Evolutionary conservation across 257 asterid species (phyloP).

Genomic region (Linaria vulgaris): DNA sequence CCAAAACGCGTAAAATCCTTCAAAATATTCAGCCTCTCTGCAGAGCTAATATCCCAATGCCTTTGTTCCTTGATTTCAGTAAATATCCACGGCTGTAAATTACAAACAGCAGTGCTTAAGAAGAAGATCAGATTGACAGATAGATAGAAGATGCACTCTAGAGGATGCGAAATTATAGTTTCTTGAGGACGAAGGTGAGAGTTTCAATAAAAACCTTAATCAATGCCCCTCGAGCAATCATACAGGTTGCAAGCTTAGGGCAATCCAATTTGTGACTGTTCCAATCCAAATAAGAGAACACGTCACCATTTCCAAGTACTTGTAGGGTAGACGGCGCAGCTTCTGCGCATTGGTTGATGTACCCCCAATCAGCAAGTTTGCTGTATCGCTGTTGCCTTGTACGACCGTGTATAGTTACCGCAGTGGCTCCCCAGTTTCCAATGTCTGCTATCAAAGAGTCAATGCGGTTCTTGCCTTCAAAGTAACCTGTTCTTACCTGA

Average conservation of each 20-base stretch:
- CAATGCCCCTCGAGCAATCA: slow-evolving; percentile 94
- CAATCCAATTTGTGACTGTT: slow-evolving; percentile 66
- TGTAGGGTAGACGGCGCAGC: slow-evolving; percentile 68
- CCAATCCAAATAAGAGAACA: slow-evolving; percentile 87
- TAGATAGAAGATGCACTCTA: slow-evolving; percentile 3
- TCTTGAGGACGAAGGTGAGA: slow-evolving; percentile 10
- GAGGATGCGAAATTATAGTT: slow-evolving; percentile 10
- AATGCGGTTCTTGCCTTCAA: slow-evolving; percentile 89
- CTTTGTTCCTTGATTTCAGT: slow-evolving; percentile 98
- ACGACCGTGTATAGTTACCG: slow-evolving; percentile 92
- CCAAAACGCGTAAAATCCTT: slow-evolving; percentile 82
- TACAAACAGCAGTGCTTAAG: slow-evolving; percentile 7
- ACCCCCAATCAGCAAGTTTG: slow-evolving; percentile 94
- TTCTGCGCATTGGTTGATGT: slow-evolving; percentile 61
- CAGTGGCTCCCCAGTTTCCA: slow-evolving; percentile 88
- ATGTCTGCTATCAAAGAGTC: slow-evolving; percentile 80
- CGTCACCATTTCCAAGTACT: slow-evolving; percentile 93
- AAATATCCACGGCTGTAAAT: slow-evolving; percentile 91
- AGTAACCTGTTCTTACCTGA: slow-evolving; percentile 89
- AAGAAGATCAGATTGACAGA: background rate
- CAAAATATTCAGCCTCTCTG: slow-evolving; percentile 72
- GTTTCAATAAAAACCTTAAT: slow-evolving; percentile 60
- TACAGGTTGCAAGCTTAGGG: slow-evolving; percentile 86
- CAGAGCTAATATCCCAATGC: slow-evolving; percentile 95
- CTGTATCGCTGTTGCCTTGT: slow-evolving; percentile 93